These are phyloP conservation scores for Eruca vesicaria DNA, from an alignment of 441 rosid species.

Conservation along the genomic window DNA sequence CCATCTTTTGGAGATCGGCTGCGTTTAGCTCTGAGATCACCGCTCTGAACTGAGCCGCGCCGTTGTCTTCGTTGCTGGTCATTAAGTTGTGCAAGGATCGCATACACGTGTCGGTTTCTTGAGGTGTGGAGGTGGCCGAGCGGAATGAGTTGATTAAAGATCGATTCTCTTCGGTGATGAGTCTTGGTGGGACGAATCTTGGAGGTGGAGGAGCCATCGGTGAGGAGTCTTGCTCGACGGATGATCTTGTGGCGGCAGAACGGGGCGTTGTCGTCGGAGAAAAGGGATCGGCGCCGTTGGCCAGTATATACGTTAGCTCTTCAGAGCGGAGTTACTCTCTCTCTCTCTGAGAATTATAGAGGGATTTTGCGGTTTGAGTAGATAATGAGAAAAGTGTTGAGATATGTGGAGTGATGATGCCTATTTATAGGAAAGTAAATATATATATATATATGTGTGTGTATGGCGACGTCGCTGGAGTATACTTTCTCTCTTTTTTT, in stretches of 20 bases:
- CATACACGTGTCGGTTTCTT: neutral
- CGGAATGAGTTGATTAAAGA: neutral
- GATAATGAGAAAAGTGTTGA: neutral
- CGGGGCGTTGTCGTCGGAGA: neutral
- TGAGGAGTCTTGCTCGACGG: neutral
- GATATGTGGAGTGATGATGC: no score
- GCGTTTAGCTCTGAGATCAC: neutral
- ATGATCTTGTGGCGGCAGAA: neutral
- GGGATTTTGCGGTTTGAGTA: neutral
- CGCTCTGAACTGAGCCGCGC: neutral
- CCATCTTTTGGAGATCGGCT: neutral
- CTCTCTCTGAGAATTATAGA: no score
- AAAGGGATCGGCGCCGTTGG: neutral
- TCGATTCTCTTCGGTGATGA: neutral
- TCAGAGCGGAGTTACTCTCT: neutral
- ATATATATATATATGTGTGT: no score
- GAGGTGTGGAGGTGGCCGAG: neutral
- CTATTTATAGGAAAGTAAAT: no score
- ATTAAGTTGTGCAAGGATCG: neutral
- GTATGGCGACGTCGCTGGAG: no score
- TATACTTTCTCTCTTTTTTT: no score
- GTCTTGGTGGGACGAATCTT: neutral
- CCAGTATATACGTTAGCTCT: neutral
- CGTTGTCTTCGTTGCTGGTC: neutral
- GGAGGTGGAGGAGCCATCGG: neutral